Conservation (phyloP, 495 filamentous ascomycete genomes). For the Hamigera avellanea region DNA sequence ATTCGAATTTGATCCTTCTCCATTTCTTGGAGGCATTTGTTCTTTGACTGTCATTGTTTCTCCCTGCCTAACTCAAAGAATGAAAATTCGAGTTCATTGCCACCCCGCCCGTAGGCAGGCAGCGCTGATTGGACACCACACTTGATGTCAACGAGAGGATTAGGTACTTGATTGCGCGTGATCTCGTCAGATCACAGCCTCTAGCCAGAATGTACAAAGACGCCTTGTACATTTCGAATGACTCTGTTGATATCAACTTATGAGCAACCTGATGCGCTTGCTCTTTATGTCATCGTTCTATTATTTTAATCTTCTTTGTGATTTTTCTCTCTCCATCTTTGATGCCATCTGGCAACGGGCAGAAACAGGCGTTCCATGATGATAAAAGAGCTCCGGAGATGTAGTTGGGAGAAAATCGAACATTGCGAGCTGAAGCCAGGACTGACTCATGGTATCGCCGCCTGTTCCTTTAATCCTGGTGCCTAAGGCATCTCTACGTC, state of each 20-base stretch:
- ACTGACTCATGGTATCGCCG: slow-evolving; percentile 30
- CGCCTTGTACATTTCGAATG: background rate
- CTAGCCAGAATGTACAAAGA: too few relatives aligned
- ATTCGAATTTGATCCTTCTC: too few relatives aligned
- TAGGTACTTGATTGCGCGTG: too few relatives aligned
- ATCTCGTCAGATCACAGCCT: too few relatives aligned
- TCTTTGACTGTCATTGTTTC: background rate
- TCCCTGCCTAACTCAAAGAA: too few relatives aligned
- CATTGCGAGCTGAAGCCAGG: slow-evolving; percentile 12
- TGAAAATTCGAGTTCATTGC: too few relatives aligned
- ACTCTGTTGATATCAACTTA: too few relatives aligned
- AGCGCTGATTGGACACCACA: too few relatives aligned
- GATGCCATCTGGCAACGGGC: background rate
- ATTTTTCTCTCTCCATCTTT: background rate
- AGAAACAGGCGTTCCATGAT: background rate
- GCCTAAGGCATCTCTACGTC: slow-evolving; percentile 14
- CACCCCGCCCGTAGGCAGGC: too few relatives aligned
- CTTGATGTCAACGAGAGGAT: too few relatives aligned
- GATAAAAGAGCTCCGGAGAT: slow-evolving; percentile 5
- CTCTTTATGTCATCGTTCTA: too few relatives aligned
- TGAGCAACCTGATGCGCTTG: too few relatives aligned
- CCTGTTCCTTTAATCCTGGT: slow-evolving; percentile 4
- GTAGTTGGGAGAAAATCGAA: background rate
- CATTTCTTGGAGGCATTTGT: slow-evolving; percentile 14
- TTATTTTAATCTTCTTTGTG: background rate